Evolutionary conservation across 2,329 filamentous ascomycete genomes (phyloP).

Genomic region (Stagonosporopsis chrysanthemi): DNA sequence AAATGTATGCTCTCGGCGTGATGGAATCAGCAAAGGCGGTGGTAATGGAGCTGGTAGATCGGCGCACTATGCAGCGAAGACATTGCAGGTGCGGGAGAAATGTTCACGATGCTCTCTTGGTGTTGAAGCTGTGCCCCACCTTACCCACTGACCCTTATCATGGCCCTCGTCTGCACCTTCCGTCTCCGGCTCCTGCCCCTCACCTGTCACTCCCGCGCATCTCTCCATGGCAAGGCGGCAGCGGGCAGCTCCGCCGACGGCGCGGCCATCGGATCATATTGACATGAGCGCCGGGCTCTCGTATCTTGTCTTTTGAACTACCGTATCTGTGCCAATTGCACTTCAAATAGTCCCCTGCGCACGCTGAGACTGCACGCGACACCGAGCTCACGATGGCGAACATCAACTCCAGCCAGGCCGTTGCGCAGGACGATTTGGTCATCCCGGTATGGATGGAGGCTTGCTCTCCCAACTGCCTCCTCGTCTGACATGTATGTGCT

Average conservation of each 20-base stretch:
- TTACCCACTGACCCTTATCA: slow-evolving; percentile 31
- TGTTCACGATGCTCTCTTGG: not conserved
- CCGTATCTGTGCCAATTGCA: not conserved
- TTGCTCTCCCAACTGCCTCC: slow-evolving; percentile 57
- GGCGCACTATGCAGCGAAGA: not conserved
- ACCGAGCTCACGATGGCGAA: slow-evolving; percentile 23
- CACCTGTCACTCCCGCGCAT: slow-evolving; percentile 20
- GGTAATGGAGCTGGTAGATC: too few relatives aligned
- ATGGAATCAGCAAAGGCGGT: too few relatives aligned
- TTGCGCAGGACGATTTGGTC: slow-evolving; percentile 49
- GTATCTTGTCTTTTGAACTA: slow-evolving; percentile 5
- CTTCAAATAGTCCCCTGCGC: not conserved
- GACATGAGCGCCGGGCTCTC: slow-evolving; percentile 1
- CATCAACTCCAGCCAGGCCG: slow-evolving; percentile 44
- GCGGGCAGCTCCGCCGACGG: slow-evolving; percentile 33
- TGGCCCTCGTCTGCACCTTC: slow-evolving; percentile 39
- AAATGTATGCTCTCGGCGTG: too few relatives aligned
- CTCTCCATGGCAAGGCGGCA: slow-evolving; percentile 21
- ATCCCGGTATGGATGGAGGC: slow-evolving; percentile 50
- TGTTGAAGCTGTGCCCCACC: slow-evolving; percentile 13
- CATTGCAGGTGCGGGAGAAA: not conserved
- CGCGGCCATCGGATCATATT: slow-evolving; percentile 18
- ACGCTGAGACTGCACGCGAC: not conserved
- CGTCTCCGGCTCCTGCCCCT: slow-evolving; percentile 26
- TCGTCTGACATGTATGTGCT: slow-evolving; percentile 5